Base-by-base conservation (phyloP, 164 flowering plant genomes). In the Nymphaea thermarum region DNA sequence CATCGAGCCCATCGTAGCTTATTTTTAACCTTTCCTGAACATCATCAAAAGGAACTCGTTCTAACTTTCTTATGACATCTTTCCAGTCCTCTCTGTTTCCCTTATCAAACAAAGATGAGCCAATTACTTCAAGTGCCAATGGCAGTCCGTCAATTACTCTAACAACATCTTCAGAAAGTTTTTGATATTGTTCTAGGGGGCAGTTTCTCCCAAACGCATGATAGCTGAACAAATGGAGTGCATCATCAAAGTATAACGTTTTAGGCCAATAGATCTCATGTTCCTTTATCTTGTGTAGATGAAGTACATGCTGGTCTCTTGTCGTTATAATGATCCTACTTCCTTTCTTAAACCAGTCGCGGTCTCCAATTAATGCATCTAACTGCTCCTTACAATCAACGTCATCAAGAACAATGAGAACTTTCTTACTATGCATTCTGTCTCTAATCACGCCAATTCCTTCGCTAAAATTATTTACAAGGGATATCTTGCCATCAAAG, bases 391-490 rank as follows among this genome's bases (percentile, higher is more conserved):
- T 68, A 44, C 76, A 60, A 72, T 74, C 78, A 66, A 82, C 75
- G 77, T 82, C 83, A 77, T 80, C 85, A 5, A 82, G 57, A 44
- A 82, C 83, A 43, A 77, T 60, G 18, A 82, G 79, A 69, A 80
- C 65, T 57, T 42, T 66, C 61, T 75, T 63, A 65, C 74, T 72
- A 15, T 42, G 55, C 5, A 73, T 12, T 15, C 41, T 44, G 36
- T 17, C 5, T 67, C 66, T 63, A 65, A 77, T 70, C 42, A 16
- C 5, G 8, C 17, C 1, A 8, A 67, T 57, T 44, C 65, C 67
- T 16, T 43, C 44, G 42, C 47, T n/a, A 62, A 51, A 60, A 3
- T 68, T 67, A 53, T 66, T n/a, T 0, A 47, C 68, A 25, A 43
- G 53, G 8, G 11, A n/a, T 0, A 6, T 36, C 8, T 4, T 25